A percentile compares a stretch with the other conserved stretches of the same genome.
Conservation (phyloP, 164 flowering plant species). For the Macadamia tetraphylla region DNA sequence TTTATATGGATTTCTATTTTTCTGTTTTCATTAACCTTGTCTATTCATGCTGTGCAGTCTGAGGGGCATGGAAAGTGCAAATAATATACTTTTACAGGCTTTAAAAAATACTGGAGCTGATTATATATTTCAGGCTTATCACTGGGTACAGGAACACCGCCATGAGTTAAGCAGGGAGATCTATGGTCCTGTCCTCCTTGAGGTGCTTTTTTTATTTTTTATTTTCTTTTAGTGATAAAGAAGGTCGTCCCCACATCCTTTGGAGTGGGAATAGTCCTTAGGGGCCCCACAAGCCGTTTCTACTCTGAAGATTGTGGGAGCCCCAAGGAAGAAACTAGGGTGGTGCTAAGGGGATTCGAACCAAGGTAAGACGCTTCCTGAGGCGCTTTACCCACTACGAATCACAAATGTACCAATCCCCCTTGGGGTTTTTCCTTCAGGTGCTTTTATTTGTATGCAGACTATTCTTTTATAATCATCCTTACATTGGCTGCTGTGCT, state of each 20-base stretch:
- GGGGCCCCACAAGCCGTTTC: too few relatives aligned
- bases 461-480: neutral
- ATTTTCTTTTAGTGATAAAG: too few relatives aligned
- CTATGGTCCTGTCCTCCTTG: conserved; percentile 91
- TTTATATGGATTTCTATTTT: neutral
- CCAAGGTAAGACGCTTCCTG: too few relatives aligned
- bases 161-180: conserved; percentile 66
- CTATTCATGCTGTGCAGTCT: conserved; percentile 37
- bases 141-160: conserved; percentile 73
- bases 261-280: too few relatives aligned
- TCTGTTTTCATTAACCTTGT: neutral
- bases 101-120: conserved; percentile 66
- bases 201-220: conserved; percentile 28
- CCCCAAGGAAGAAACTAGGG: too few relatives aligned
- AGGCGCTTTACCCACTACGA: too few relatives aligned
- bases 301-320: too few relatives aligned
- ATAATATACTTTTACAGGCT: conserved; percentile 59
- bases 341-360: too few relatives aligned
- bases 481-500: neutral
- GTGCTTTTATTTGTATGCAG: conserved; percentile 11
- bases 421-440: too few relatives aligned
- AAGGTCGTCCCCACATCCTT: too few relatives aligned
- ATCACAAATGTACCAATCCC: too few relatives aligned
- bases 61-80: conserved; percentile 71
- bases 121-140: conserved; percentile 75